A percentile compares a stretch with the other conserved stretches of the same genome.
Conservation (phyloP, 805 yeast genomes). For the Candida silvicultrix region DNA sequence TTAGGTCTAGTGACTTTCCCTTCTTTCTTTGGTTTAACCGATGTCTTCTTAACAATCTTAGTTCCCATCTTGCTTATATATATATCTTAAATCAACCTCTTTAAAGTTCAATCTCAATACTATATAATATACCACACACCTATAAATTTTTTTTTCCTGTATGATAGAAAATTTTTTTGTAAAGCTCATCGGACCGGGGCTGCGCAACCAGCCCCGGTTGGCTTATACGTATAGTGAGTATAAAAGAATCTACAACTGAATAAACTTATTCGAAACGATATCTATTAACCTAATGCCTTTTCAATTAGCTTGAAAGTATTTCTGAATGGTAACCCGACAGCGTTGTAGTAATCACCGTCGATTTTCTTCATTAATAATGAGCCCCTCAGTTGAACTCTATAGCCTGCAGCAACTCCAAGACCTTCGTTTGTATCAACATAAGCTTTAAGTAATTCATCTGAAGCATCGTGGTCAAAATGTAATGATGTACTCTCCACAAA, state of each 20-base stretch:
- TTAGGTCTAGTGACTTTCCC: constrained; percentile 5
- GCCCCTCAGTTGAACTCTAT: constrained; percentile 72
- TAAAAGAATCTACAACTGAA: background rate
- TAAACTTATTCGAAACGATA: background rate
- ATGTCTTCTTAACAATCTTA: constrained; percentile 13
- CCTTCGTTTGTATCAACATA: constrained; percentile 77
- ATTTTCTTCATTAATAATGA: constrained; percentile 55
- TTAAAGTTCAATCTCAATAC: no score
- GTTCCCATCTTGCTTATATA: constrained; percentile 8
- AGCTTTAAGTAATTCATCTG: constrained; percentile 47
- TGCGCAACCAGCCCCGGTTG: constrained; percentile 5
- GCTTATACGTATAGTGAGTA: no score
- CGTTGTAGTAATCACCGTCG: constrained; percentile 78
- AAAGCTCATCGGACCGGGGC: constrained; percentile 12
- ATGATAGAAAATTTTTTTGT: constrained; percentile 4
- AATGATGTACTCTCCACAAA: constrained; percentile 36
- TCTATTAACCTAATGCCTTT: constrained; percentile 7
- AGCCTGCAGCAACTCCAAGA: constrained; percentile 84
- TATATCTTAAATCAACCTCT: no score
- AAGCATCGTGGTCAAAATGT: constrained; percentile 34
- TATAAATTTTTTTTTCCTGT: background rate
- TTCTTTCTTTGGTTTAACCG: constrained; percentile 15
- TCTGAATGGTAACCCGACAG: constrained; percentile 79
- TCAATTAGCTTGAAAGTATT: constrained; percentile 43
- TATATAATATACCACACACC: no score